Base-by-base conservation (phyloP, 2,329 filamentous ascomycete species). In the Neonectria ditissima region DNA sequence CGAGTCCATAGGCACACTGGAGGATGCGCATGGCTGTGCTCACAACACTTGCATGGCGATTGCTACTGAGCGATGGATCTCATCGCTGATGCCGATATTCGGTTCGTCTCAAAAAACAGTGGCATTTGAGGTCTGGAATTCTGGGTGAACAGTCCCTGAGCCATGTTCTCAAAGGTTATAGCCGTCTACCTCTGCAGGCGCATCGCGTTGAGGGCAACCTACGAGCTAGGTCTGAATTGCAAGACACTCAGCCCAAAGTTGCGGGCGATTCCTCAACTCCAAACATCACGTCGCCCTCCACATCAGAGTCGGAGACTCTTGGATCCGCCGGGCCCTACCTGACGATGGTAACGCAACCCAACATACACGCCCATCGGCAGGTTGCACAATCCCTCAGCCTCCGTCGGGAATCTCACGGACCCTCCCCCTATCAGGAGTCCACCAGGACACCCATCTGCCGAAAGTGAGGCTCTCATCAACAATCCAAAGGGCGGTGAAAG, bases 391-490 rank as follows among this genome's bases (percentile, higher is more conserved):
- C 30, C 47, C 22, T 57, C 55, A 50, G 32, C 55, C 55, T 24
- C 44, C 30, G 14, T 57, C 22, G 4, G 16, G 18, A n/a, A 22
- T 32, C 32, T 47, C 26, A 2, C 45, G 6, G 45, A 48, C 55
- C n/a, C 30, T 47, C 32, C 18, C 3, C 20, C 34, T 26, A 24
- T 34, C 44, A 37, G 8, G 24, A 28, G 22, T 22, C 22, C 50
- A 16, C 37, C 24, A 30, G n/a, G 18, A 32, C 44, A 48, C 24
- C 43, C 24, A 24, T 20, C 20, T 37, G n/a, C 24, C 26, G 32
- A 50, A 48, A 57, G 20, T 37, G 44, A 57, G 55, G 44, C 55
- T 57, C 16, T 39, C 43, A 14, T 57, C 32, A 24, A 28, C 44
- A 8, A 13, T 37, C 11, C 32, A 57, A 57, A 57, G 32, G 26